phyloP scores from a whole-genome alignment of 176 grass and related monocot species.

The barley (Hordeum vulgare) region MorexV3_pseudomolecules_assembly NC_058519.1:80226149-80226648 shows the following conservation, averaged over 20 bases:
- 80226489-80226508: constrained; percentile 84
- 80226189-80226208: neutral
- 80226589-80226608: neutral
- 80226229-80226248: neutral
- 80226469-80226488: constrained; percentile 99
- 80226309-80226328: constrained; percentile 99
- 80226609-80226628: neutral
- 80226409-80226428: neutral
- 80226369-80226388: constrained; percentile 93
- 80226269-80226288: constrained; percentile 99
- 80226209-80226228: neutral
- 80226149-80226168: neutral
- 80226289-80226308: constrained; percentile 90
- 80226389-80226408: constrained; percentile 15
- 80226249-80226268: constrained; percentile 57
- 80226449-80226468: constrained; percentile 39
- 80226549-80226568: constrained; percentile 41
- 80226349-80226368: constrained; percentile 95
- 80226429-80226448: neutral
- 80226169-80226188: neutral
- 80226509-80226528: constrained; percentile 58
- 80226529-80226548: constrained; percentile 97
- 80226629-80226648: neutral
- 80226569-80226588: neutral
- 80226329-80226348: constrained; percentile 98